A percentile compares a stretch with the other conserved stretches of the same genome.
These are phyloP conservation scores for Leccinum rimulosum DNA, from an alignment of 768 basidiomycete species.

Conservation along the genomic window DNA sequence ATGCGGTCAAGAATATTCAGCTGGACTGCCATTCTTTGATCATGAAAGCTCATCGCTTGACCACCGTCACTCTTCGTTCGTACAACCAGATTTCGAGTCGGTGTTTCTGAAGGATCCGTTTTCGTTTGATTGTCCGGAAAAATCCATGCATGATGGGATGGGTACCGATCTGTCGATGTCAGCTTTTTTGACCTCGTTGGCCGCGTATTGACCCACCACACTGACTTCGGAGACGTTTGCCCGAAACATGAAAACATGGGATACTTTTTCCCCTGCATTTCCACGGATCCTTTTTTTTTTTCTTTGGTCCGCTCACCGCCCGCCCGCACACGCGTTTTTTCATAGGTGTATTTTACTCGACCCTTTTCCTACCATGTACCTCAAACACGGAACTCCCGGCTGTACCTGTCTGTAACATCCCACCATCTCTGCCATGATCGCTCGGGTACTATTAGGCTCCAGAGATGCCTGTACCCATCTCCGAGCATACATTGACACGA, in stretches of 20 bases:
- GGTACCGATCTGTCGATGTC: constrained; percentile 31
- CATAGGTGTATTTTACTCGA: constrained; percentile 30
- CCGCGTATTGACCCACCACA: constrained; percentile 25
- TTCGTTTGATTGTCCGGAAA: constrained; percentile 26
- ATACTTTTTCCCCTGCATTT: constrained; percentile 1
- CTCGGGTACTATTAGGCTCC: neutral
- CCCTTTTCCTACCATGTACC: neutral
- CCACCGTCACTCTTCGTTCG: constrained; percentile 13
- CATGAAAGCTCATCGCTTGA: constrained; percentile 7
- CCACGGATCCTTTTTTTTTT: neutral
- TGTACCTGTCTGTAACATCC: constrained; percentile 30
- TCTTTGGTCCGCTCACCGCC: constrained; percentile 2
- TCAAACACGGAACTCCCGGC: constrained; percentile 14
- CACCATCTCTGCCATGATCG: neutral
- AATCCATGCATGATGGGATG: constrained; percentile 16
- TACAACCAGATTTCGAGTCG: constrained; percentile 20
- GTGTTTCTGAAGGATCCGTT: constrained; percentile 24
- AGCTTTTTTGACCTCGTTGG: constrained; percentile 31
- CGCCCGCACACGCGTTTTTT: constrained; percentile 3
- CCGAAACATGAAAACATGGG: neutral
- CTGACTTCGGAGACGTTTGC: neutral
- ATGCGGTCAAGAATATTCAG: constrained; percentile 21
- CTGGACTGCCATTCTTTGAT: constrained; percentile 20
- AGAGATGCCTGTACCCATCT: constrained; percentile 3
- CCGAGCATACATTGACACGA: constrained; percentile 4